Base-by-base conservation (phyloP, 129 eudicot species). In the Arctium lappa region DNA sequence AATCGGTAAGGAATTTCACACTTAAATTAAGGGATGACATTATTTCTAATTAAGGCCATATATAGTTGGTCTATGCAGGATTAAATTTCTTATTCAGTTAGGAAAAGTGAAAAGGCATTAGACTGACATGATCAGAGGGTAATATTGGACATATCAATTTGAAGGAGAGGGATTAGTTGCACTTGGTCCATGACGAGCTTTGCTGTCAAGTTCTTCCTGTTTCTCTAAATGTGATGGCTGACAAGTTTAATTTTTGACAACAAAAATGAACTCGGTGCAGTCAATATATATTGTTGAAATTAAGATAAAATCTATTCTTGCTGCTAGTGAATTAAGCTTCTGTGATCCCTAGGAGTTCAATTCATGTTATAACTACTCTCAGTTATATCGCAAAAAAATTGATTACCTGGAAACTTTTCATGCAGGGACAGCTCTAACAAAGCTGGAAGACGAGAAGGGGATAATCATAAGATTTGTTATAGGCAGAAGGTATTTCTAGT, bases 381-480 rank as follows among this genome's bases (percentile, higher is more conserved):
- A 38, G 66, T 13, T 81, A 38, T 60, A 73, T 73, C 13, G 48
- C 13, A n/a, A 32, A 56, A 11, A 77, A 50, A 46, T 22, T 76
- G 13, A 53, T 53, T 56, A 77, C 40, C 36, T 78, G 53, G 32
- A 78, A 60, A 72, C 33, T n/a, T 46, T 32, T 79, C 30, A 30
- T 88, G 75, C 90, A 94, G 98, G 98, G 36, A 77, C 79, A 9
- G 87, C 90, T 3, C 82, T 90, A 22, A 86, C 85, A 74, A 90
- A 87, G 38, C 75, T 94, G 78, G 92, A 92, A 83, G 89, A 73
- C 8, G 91, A 94, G 73, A 94, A 94, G 80, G 93, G 97, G 71
- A 89, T 94, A 42, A 83, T 89, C 85, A 88, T 90, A 78, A 90
- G 98, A 89, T 94, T 94, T 89, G 94, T 94, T 8, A 92, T 94